phyloP scores from a whole-genome alignment of 495 filamentous ascomycete species.

The Penicillium longicatenatum region DNA sequence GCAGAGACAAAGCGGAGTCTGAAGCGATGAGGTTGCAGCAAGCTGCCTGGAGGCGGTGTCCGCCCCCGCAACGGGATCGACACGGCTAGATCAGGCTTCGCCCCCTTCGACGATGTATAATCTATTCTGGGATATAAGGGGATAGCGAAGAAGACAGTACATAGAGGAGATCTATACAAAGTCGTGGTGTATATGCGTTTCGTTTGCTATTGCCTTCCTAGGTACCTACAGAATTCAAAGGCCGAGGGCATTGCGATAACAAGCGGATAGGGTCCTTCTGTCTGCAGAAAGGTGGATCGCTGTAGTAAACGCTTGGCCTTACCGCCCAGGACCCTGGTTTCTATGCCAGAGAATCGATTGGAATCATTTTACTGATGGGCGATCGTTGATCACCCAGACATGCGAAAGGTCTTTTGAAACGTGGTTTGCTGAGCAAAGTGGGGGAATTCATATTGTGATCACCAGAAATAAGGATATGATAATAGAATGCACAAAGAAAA shows the following conservation, averaged over 20 bases:
- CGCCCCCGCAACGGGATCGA: slow-evolving; percentile 30
- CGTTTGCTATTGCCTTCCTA: background rate
- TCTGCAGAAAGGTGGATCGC: slow-evolving; percentile 1
- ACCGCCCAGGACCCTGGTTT: slow-evolving; percentile 3
- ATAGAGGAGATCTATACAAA: background rate
- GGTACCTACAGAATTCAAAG: background rate
- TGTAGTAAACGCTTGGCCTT: background rate
- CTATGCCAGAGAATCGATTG: background rate
- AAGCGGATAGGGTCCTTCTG: background rate
- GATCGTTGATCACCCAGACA: background rate
- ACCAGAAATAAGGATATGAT: slow-evolving; percentile 2
- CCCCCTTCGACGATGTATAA: background rate
- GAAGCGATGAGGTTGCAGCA: slow-evolving; percentile 3
- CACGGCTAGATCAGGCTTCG: slow-evolving; percentile 7
- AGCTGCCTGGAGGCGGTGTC: slow-evolving; percentile 28
- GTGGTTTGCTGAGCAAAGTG: slow-evolving; percentile 9
- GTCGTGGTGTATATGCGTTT: background rate
- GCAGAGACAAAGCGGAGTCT: background rate
- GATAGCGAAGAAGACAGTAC: too few relatives aligned
- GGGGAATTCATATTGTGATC: slow-evolving; percentile 10
- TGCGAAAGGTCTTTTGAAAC: background rate
- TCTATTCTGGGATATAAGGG: background rate
- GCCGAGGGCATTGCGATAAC: background rate
- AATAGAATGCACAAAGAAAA: slow-evolving; percentile 20
- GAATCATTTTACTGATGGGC: background rate